phyloP scores from a whole-genome alignment of 2,329 filamentous ascomycete species.

The Cladosporium sp. region DNA sequence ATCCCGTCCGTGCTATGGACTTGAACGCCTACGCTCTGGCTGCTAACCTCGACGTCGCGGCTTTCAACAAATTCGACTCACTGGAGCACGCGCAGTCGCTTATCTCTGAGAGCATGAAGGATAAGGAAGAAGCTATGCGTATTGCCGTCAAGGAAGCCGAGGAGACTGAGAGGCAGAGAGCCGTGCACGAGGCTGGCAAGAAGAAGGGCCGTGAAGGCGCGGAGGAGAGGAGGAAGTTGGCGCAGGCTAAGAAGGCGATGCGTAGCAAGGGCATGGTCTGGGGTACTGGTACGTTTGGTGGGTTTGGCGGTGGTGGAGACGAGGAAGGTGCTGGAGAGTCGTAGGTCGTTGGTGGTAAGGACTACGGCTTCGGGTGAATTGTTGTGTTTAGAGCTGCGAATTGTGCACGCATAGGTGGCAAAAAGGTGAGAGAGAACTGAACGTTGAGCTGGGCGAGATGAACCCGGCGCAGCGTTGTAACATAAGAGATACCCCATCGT shows the following conservation, averaged over 20 bases:
- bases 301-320: conserved; percentile 25
- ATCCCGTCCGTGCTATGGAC: conserved; percentile 30
- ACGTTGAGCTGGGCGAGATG: neutral
- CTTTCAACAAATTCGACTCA: conserved; percentile 40
- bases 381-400: neutral
- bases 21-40: conserved; percentile 43
- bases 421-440: neutral
- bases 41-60: conserved; percentile 38
- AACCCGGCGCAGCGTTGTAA: neutral
- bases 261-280: conserved; percentile 24
- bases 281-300: conserved; percentile 26
- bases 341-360: neutral
- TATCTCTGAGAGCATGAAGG: conserved; percentile 33
- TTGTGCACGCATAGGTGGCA: neutral
- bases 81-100: conserved; percentile 38
- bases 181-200: conserved; percentile 35
- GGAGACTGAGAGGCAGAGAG: conserved; percentile 36
- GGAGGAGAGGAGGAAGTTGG: conserved; percentile 32
- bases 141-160: conserved; percentile 38
- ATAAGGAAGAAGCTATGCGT: conserved; percentile 36
- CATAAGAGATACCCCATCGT: conserved; percentile 9
- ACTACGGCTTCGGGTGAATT: neutral
- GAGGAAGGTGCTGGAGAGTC: conserved; percentile 3
- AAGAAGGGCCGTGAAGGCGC: conserved; percentile 32
- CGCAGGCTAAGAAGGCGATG: conserved; percentile 34